Evolutionary conservation across 2,329 filamentous ascomycete genomes (phyloP).

Genomic region (Aspergillus glaucus): DNA sequence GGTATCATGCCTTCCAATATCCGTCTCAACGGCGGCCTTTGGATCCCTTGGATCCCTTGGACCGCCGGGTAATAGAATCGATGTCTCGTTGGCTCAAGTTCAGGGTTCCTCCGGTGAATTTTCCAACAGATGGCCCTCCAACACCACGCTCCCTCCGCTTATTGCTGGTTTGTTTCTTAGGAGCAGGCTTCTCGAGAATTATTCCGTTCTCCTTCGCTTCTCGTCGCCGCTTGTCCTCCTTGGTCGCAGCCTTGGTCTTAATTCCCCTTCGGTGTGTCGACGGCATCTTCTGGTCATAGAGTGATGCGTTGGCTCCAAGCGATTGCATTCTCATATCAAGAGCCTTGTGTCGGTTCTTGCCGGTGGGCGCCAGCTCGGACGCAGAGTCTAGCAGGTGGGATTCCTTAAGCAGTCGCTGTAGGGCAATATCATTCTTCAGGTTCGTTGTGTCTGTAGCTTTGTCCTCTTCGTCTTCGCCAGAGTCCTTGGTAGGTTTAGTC

Average conservation of each 20-base stretch:
- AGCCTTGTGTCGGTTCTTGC: conserved; percentile 71
- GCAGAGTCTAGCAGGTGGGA: conserved; percentile 73
- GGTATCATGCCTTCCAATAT: not conserved
- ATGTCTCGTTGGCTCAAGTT: conserved; percentile 74
- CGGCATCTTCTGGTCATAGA: conserved; percentile 80
- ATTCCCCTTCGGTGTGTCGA: conserved; percentile 85
- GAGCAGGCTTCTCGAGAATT: conserved; percentile 62
- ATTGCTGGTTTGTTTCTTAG: conserved; percentile 28
- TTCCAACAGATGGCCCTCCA: conserved; percentile 72
- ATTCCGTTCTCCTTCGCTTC: conserved; percentile 89
- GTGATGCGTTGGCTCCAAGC: conserved; percentile 68
- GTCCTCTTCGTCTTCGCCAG: conserved; percentile 47
- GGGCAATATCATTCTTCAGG: conserved; percentile 83
- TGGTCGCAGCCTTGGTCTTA: conserved; percentile 54
- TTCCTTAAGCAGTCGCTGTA: conserved; percentile 84
- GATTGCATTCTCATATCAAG: conserved; percentile 77
- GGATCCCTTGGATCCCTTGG: conserved; percentile 23
- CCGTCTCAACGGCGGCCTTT: conserved; percentile 21
- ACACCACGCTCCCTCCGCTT: conserved; percentile 56
- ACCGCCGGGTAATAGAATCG: conserved; percentile 56
- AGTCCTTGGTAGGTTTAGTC: conserved; percentile 15
- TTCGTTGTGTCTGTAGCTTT: conserved; percentile 55
- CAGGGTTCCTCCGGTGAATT: conserved; percentile 71
- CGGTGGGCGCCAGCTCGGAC: conserved; percentile 51
- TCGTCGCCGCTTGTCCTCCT: conserved; percentile 64